These are phyloP conservation scores for Pseudopithomyces maydicus DNA, from an alignment of 2,329 filamentous ascomycete species.

Conservation along the genomic window DNA sequence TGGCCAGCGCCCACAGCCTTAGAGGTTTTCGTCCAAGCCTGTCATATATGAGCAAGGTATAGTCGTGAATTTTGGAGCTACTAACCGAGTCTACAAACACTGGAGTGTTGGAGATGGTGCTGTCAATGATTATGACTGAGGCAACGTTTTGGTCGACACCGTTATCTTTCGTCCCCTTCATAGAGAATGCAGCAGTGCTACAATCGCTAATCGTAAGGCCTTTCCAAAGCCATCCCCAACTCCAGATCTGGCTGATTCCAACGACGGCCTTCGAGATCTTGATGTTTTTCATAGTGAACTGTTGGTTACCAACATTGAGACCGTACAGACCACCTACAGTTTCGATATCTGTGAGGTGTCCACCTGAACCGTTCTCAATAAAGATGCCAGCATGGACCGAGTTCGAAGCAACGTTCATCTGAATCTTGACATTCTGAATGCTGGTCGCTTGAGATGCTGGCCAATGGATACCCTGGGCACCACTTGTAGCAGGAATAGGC, in stretches of 20 bases:
- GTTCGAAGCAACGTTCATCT: constrained; percentile 46
- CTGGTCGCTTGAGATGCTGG: constrained; percentile 54
- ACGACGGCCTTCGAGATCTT: constrained; percentile 58
- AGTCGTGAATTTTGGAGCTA: neutral
- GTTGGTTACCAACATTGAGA: constrained; percentile 54
- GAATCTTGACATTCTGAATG: constrained; percentile 53
- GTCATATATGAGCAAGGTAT: constrained; percentile 1
- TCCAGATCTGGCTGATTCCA: constrained; percentile 64
- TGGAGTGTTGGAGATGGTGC: constrained; percentile 55
- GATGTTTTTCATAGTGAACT: constrained; percentile 64
- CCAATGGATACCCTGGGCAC: constrained; percentile 56
- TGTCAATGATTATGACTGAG: constrained; percentile 64
- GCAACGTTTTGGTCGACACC: constrained; percentile 51
- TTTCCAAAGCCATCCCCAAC: constrained; percentile 65
- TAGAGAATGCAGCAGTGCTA: constrained; percentile 60
- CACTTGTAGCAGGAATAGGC: constrained; percentile 50
- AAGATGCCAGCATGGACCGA: constrained; percentile 57
- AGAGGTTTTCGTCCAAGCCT: constrained; percentile 40
- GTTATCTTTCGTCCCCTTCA: constrained; percentile 41
- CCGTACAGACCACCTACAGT: constrained; percentile 52
- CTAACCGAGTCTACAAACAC: constrained; percentile 55
- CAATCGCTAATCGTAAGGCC: constrained; percentile 59
- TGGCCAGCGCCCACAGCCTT: constrained; percentile 55
- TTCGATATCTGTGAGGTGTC: constrained; percentile 53
- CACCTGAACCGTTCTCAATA: constrained; percentile 53